These are phyloP conservation scores for Vitis riparia DNA, from an alignment of 164 flowering plant genomes.

Conservation along the genomic window DNA sequence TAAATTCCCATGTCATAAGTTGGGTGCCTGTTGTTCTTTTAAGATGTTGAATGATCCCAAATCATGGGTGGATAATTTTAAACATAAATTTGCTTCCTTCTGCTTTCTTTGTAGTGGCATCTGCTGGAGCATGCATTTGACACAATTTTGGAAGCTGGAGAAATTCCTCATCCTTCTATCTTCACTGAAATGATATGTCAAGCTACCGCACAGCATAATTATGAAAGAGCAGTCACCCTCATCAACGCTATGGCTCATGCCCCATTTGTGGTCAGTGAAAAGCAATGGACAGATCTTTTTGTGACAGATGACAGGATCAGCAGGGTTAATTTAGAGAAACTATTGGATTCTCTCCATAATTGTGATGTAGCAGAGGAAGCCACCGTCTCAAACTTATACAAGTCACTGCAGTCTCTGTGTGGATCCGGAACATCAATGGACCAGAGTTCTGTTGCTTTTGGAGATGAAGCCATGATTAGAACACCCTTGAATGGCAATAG, in stretches of 20 bases:
- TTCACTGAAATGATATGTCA: slow-evolving; percentile 78
- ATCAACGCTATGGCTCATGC: slow-evolving; percentile 65
- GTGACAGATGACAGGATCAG: slow-evolving; percentile 39
- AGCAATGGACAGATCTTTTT: slow-evolving; percentile 72
- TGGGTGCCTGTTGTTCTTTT: neutral
- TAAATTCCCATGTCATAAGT: neutral
- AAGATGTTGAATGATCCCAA: neutral
- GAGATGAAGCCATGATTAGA: neutral
- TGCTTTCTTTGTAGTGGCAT: slow-evolving; percentile 52
- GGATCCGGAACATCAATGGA: slow-evolving; percentile 15
- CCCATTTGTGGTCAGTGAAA: slow-evolving; percentile 63
- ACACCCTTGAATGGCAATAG: neutral
- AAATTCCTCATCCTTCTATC: slow-evolving; percentile 55
- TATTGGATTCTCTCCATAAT: slow-evolving; percentile 33
- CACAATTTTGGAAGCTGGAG: slow-evolving; percentile 70
- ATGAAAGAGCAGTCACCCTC: slow-evolving; percentile 53
- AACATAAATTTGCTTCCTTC: neutral
- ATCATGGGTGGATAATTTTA: neutral
- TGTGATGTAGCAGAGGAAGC: slow-evolving; percentile 42
- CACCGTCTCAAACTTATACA: slow-evolving; percentile 47
- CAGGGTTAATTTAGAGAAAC: slow-evolving; percentile 32
- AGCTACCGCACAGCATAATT: slow-evolving; percentile 40
- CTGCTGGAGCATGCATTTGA: slow-evolving; percentile 92
- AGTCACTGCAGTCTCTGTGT: slow-evolving; percentile 50
- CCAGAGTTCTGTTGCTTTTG: slow-evolving; percentile 5